Evolutionary conservation across 345 rosid genomes (phyloP).

Genomic region (Melaleuca alternifolia): DNA sequence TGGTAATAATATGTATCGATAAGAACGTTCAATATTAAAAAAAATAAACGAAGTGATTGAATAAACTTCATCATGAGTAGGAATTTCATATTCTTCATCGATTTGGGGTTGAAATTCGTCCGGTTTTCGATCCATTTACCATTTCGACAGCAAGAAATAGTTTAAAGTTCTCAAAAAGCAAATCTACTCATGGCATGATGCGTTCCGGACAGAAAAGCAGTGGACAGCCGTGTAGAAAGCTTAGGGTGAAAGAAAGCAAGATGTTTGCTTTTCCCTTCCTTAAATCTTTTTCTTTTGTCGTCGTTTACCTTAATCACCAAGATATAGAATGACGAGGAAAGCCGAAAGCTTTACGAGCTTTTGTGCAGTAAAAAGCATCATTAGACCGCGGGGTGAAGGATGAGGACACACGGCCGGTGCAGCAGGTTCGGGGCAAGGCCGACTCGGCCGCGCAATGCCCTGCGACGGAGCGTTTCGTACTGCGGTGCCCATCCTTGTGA

Average conservation of each 20-base stretch:
- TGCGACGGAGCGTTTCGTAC: background rate
- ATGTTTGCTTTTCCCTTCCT: background rate
- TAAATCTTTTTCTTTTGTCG: background rate
- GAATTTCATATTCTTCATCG: background rate
- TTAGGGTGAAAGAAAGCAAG: background rate
- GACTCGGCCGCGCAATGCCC: background rate
- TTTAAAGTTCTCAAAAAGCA: background rate
- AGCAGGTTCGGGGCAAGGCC: too few species aligned
- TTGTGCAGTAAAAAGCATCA: background rate
- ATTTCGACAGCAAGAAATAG: fast-evolving
- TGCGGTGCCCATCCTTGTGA: background rate
- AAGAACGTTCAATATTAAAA: background rate
- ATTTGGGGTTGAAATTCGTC: background rate
- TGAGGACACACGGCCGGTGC: background rate
- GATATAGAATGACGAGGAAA: background rate
- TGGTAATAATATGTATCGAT: background rate
- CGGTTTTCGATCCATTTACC: background rate
- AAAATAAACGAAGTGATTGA: background rate
- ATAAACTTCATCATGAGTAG: background rate
- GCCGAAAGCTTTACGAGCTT: background rate
- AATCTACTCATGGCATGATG: background rate
- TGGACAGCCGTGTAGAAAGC: background rate
- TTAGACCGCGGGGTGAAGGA: too few species aligned
- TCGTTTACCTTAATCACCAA: background rate
- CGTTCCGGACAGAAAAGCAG: background rate